Evolutionary conservation across 2,329 filamentous ascomycete genomes (phyloP).

Genomic region (Salinomyces thailandicus): DNA sequence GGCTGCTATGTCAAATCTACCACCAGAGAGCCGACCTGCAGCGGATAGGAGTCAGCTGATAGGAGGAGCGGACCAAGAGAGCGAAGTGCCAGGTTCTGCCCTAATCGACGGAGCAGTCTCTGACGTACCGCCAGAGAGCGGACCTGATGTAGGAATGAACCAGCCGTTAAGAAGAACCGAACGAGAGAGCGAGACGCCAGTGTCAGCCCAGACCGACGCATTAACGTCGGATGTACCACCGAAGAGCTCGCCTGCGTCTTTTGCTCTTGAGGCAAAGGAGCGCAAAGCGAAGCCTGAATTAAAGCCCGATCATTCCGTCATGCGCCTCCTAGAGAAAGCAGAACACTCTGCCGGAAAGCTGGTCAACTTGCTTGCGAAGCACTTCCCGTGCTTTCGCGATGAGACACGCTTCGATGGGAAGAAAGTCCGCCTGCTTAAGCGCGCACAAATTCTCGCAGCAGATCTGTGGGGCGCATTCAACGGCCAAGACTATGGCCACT

Average conservation of each 20-base stretch:
- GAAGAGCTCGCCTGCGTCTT: too few relatives aligned
- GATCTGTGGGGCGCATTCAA: constrained; percentile 96
- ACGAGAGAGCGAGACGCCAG: too few relatives aligned
- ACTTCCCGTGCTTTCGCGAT: constrained; percentile 81
- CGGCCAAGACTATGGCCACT: constrained; percentile 65
- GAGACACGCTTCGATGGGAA: constrained; percentile 64
- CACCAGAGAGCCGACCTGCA: neutral
- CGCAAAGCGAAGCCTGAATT: neutral
- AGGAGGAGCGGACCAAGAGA: too few relatives aligned
- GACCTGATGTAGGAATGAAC: neutral
- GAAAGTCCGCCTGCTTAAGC: constrained; percentile 74
- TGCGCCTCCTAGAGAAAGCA: constrained; percentile 62
- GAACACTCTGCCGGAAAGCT: constrained; percentile 70
- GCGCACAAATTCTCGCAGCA: constrained; percentile 90
- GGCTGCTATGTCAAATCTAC: neutral
- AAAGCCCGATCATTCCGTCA: constrained; percentile 42
- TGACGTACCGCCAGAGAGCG: neutral
- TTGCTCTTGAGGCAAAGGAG: too few relatives aligned
- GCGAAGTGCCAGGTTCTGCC: too few relatives aligned
- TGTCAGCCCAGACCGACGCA: too few relatives aligned
- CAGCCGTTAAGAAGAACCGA: too few relatives aligned
- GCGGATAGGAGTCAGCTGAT: too few relatives aligned
- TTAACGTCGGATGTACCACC: too few relatives aligned
- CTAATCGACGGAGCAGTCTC: too few relatives aligned
- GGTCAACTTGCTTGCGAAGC: constrained; percentile 72